Evolutionary conservation across 192 early-diverging fungal genomes (phyloP), one percentile per base, ranked within the genome.

Genomic region (Podila verticillata): DNA sequence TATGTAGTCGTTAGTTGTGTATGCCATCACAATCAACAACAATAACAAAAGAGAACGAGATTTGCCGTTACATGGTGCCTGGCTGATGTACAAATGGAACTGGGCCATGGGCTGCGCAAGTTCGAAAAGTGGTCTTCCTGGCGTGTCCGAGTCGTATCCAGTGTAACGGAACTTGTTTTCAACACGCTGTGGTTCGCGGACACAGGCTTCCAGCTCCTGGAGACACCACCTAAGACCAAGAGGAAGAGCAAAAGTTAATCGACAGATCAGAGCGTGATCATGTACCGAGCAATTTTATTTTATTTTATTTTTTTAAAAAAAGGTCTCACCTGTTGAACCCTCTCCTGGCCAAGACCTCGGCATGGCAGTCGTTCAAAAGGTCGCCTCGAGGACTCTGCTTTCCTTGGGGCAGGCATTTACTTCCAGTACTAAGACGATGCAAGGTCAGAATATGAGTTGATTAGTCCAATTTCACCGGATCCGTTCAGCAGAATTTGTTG

Each of bases 321-420:
- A 12, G 24, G 30, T 20, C 61, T 61, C 65, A 95, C 89, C 85
- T 87, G 32, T 93, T 72, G 65, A 98, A 89, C 28, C 87, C 88
- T 59, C 96, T 87, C 17, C 94, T 89, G 32, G 93, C 92, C n/a
- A 98, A 74, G 0, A 98, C 82, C 82, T 98, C 96, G 3, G 95
- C 96, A 82, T 98, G 96, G 71, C 87, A 88, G 84, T 98, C 96
- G 78, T 94, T 89, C 0, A 98, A 67, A 7, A 87, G 47, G 60
- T 91, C 90, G 30, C 95, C 95, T 32, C 79, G 79, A 2, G 51
- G 66, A 65, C 84, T 82, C 32, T 93, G 83, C 75, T 91, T 89
- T 48, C 75, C 83, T 34, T 81, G 72, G 35, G 88, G 84, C 35
- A 94, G 82, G 62, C 96, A 98, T 82, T 97, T 98, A 30, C 95